A percentile compares a stretch with the other conserved stretches of the same genome.
Conservation (phyloP, 441 rosid species). For the Raphanus hybrid region DNA sequence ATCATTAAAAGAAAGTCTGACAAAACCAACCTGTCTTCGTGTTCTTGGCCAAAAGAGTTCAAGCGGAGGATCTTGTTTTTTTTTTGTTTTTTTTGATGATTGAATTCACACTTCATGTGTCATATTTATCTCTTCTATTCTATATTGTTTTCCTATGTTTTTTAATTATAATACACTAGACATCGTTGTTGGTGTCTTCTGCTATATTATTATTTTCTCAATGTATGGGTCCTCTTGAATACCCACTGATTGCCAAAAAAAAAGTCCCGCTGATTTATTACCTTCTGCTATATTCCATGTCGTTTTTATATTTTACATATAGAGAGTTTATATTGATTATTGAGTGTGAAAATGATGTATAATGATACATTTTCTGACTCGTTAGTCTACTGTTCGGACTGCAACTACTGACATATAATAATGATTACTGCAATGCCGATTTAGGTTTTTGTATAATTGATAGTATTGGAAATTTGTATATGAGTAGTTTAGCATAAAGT, state of each 20-base stretch:
- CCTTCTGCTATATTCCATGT: not conserved
- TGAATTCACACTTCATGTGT: constrained; percentile 40
- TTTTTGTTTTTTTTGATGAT: constrained; percentile 11
- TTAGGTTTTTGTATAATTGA: not conserved
- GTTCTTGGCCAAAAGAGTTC: constrained; percentile 38
- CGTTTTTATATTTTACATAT: not conserved
- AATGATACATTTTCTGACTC: not conserved
- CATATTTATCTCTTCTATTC: constrained; percentile 38
- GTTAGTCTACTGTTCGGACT: not conserved
- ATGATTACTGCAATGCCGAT: constrained; percentile 7
- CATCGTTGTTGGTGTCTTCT: constrained; percentile 25
- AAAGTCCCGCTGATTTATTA: constrained; percentile 11
- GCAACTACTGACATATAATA: not conserved
- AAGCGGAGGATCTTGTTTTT: constrained; percentile 13
- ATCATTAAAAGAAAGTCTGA: constrained; percentile 7
- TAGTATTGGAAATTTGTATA: not conserved
- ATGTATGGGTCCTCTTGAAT: constrained; percentile 32
- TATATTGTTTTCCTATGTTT: constrained; percentile 11
- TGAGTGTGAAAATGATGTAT: not conserved
- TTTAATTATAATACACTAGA: constrained; percentile 4
- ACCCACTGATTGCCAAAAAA: constrained; percentile 19
- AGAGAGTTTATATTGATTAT: not conserved
- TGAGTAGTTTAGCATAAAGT: not conserved
- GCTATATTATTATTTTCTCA: not conserved
- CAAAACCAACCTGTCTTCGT: constrained; percentile 43